These are phyloP conservation scores for Kwoniella pini DNA, from an alignment of 768 basidiomycete species.

Conservation along the genomic window DNA sequence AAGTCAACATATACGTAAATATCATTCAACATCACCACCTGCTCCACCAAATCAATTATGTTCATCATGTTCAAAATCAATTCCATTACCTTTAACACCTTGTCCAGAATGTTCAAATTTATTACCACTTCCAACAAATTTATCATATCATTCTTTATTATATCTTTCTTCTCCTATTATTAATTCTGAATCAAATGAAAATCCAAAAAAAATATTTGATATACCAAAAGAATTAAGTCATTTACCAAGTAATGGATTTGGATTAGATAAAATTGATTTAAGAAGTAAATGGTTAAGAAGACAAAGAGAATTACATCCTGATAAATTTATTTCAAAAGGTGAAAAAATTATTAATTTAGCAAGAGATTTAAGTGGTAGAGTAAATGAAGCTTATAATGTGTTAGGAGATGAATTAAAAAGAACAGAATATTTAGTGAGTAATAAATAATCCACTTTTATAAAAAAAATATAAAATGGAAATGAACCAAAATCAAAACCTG, in stretches of 20 bases:
- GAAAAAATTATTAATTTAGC: slow-evolving; percentile 60
- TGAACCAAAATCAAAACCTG: no score
- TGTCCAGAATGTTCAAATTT: slow-evolving; percentile 72
- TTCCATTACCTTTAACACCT: slow-evolving; percentile 70
- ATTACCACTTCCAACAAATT: slow-evolving; percentile 61
- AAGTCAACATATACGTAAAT: background rate
- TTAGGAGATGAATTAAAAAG: slow-evolving; percentile 72
- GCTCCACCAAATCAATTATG: slow-evolving; percentile 56
- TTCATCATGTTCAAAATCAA: slow-evolving; percentile 64
- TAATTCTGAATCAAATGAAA: background rate
- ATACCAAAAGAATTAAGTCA: slow-evolving; percentile 31
- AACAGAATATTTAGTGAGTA: slow-evolving; percentile 69
- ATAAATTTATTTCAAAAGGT: slow-evolving; percentile 73
- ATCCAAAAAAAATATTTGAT: slow-evolving; percentile 19
- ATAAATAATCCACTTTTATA: no score
- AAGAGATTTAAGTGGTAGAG: slow-evolving; percentile 70
- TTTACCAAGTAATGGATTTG: slow-evolving; percentile 57
- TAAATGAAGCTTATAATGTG: slow-evolving; percentile 77
- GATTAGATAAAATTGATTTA: slow-evolving; percentile 64
- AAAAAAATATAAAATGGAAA: no score
- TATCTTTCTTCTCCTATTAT: slow-evolving; percentile 59
- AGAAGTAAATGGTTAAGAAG: slow-evolving; percentile 69
- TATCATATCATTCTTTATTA: slow-evolving; percentile 70
- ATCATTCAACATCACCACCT: background rate
- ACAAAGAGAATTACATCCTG: slow-evolving; percentile 81